These are phyloP conservation scores for Colletotrichum euphorbiae DNA, from an alignment of 2,329 filamentous ascomycete genomes.

Conservation along the genomic window DNA sequence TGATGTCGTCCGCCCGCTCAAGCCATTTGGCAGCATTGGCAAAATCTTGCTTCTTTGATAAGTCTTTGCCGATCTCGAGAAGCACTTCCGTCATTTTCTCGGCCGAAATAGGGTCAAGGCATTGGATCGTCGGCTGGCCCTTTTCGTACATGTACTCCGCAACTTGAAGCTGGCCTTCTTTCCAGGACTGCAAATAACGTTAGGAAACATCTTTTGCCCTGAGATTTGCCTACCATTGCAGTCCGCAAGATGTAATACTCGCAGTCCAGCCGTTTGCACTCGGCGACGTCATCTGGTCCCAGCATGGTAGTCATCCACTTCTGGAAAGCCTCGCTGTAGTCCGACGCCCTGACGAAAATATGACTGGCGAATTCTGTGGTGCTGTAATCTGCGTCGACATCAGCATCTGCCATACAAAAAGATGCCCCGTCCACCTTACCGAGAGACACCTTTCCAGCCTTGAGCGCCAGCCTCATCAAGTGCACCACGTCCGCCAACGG, in stretches of 20 bases:
- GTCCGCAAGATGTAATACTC: slow-evolving; percentile 77
- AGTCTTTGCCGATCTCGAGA: slow-evolving; percentile 76
- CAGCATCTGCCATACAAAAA: slow-evolving; percentile 12
- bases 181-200: slow-evolving; percentile 71
- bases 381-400: slow-evolving; percentile 53
- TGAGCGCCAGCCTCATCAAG: slow-evolving; percentile 75
- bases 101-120: slow-evolving; percentile 60
- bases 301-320: slow-evolving; percentile 44
- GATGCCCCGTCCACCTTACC: slow-evolving; percentile 52
- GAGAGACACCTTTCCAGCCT: slow-evolving; percentile 72
- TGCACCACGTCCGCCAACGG: slow-evolving; percentile 59
- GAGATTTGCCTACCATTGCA: slow-evolving; percentile 65
- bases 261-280: slow-evolving; percentile 56
- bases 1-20: slow-evolving; percentile 70
- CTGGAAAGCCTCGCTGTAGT: slow-evolving; percentile 60
- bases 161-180: slow-evolving; percentile 77
- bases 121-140: slow-evolving; percentile 53
- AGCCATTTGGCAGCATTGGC: slow-evolving; percentile 77
- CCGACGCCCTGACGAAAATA: slow-evolving; percentile 73
- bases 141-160: slow-evolving; percentile 83
- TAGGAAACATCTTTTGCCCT: background rate
- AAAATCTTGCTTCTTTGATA: slow-evolving; percentile 64
- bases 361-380: slow-evolving; percentile 69
- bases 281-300: slow-evolving; percentile 47
- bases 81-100: slow-evolving; percentile 76